These are phyloP conservation scores for Metahyphopichia silvanorum DNA, from an alignment of 805 yeast species.

Conservation along the genomic window DNA sequence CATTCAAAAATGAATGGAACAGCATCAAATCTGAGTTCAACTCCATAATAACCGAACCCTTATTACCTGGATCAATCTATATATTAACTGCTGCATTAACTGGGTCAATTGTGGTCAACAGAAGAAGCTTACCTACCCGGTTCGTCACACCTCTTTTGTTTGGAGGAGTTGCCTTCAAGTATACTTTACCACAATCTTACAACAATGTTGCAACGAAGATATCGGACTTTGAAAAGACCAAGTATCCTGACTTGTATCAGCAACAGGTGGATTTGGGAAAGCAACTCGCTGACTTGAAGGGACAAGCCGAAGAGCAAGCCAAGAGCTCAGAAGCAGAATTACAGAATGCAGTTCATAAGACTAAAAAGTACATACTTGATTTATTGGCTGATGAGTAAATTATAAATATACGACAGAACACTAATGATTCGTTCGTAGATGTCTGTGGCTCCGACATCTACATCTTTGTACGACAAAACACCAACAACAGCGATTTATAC, in stretches of 20 bases:
- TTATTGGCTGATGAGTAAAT: slow-evolving; percentile 5
- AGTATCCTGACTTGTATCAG: slow-evolving; percentile 27
- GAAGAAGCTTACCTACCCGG: slow-evolving; percentile 46
- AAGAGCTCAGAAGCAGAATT: slow-evolving; percentile 12
- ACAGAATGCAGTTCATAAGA: slow-evolving; percentile 21
- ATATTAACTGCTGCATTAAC: slow-evolving; percentile 53
- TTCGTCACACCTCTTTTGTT: slow-evolving; percentile 49
- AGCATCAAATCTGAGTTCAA: slow-evolving; percentile 27
- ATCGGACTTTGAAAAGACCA: slow-evolving; percentile 21
- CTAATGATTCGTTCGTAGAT: slow-evolving; percentile 1
- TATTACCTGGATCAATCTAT: slow-evolving; percentile 53
- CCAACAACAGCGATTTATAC: no score
- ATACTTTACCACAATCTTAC: slow-evolving; percentile 53
- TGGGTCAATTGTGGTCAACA: slow-evolving; percentile 53
- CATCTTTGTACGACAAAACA: no score
- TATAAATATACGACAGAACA: slow-evolving; percentile 1
- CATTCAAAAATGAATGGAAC: slow-evolving; percentile 41
- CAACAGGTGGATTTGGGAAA: slow-evolving; percentile 19
- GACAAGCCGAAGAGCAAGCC: slow-evolving; percentile 8
- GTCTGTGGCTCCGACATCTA: not conserved
- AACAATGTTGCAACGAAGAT: slow-evolving; percentile 24
- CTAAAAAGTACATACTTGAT: slow-evolving; percentile 16
- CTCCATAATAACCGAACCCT: slow-evolving; percentile 45
- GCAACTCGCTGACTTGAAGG: slow-evolving; percentile 7
- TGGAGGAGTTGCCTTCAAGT: slow-evolving; percentile 43